Base-by-base conservation (phyloP, 129 eudicot genomes). In the Heracleum sosnowskyi region DNA sequence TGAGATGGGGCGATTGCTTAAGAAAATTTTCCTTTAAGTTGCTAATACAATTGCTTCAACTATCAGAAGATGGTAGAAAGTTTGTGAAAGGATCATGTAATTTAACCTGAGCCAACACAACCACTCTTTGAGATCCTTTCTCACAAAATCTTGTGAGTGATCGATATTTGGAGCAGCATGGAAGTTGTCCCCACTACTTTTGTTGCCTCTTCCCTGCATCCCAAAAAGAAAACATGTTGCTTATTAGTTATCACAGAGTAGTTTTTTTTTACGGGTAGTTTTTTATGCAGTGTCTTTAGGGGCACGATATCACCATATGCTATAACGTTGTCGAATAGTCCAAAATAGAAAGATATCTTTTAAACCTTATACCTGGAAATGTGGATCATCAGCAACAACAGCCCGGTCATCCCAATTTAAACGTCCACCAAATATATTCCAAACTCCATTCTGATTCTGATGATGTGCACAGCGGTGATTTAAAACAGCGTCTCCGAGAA, bases 111-210 rank as follows among this genome's bases (percentile, higher is more conserved):
- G 89, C 99, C 97, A 96, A 87, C 85, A 26, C 83, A 96, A 73
- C 99, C 99, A 96, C 83, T 90, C 97, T 81, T 86, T 83, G 40
- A 96, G 83, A 81, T 96, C 99, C 78, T 82, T 92, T 69, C 99
- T 88, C 76, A 96, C 99, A 86, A 96, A 96, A 73, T 92, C 96
- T 83, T 96, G 99, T 53, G 99, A 92, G 81, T 96, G 99, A 72
- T 96, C 99, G 63, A 96, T 96, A 37, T 96, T 96, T 83, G 99
- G 99, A 55, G 97, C 99, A 28, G 97, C 97, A 79, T 96, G 99
- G 89, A 96, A 96, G 75, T 87, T 90, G 82, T 96, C 99, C 79
- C 99, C 99, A 68, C 97, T 96, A 63, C 99, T 96, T 79, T 92
- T 92, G 68, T 96, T 96, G 68, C 99, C 99, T 77, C 95, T 85